phyloP scores from a whole-genome alignment of 2,329 filamentous ascomycete species.

The Penicillium occitanis region DNA sequence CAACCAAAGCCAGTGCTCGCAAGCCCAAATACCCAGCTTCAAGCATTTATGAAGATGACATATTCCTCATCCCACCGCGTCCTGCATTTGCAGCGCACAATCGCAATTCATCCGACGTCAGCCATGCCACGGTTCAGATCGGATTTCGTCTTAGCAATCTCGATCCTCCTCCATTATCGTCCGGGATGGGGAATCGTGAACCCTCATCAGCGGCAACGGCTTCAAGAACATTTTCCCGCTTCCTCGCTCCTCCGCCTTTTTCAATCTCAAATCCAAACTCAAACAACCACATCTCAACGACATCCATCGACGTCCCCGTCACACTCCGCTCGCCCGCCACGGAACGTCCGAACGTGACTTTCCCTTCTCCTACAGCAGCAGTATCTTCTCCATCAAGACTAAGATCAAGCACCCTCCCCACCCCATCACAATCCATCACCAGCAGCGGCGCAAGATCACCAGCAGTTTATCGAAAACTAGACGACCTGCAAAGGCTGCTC shows the following conservation, averaged over 20 bases:
- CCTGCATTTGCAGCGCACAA: conserved; percentile 25
- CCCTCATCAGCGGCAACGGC: conserved; percentile 2
- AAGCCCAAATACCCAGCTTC: conserved; percentile 19
- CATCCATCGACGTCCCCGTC: conserved; percentile 18
- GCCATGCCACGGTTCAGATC: conserved; percentile 30
- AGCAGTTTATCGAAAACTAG: conserved; percentile 10
- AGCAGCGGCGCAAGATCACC: conserved; percentile 3
- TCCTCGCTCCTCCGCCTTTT: conserved; percentile 5
- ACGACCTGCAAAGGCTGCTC: conserved; percentile 7
- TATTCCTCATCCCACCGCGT: conserved; percentile 24
- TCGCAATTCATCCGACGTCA: conserved; percentile 27
- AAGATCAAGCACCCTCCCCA: conserved; percentile 8
- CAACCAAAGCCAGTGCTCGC: conserved; percentile 22
- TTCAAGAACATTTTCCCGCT: background rate
- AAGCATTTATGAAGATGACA: conserved; percentile 22
- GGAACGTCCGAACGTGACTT: background rate
- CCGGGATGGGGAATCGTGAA: background rate
- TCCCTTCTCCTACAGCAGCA: background rate
- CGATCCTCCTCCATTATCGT: background rate
- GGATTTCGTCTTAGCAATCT: conserved; percentile 30
- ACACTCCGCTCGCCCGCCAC: conserved; percentile 16
- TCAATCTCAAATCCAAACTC: background rate
- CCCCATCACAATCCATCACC: background rate
- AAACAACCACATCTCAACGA: conserved; percentile 12
- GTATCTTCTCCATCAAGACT: background rate